Evolutionary conservation across 192 early-diverging fungal genomes (phyloP), one percentile per base, ranked within the genome.

Genomic region (Coemansia sp.): DNA sequence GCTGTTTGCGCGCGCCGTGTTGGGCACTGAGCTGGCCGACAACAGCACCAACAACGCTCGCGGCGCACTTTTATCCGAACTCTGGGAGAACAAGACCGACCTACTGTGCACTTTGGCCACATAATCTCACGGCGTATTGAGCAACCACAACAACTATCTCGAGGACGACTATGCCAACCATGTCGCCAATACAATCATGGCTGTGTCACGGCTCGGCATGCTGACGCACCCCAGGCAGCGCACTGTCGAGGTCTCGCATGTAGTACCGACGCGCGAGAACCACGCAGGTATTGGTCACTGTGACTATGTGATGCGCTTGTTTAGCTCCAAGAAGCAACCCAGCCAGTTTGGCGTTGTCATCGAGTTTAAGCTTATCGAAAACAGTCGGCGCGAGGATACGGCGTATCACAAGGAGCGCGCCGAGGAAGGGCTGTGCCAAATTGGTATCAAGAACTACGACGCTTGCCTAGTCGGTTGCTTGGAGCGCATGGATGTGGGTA

Each of bases 141-240:
- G 72, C 65, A 80, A 75, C 69, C 77, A 80, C 63, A 74, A 74
- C 62, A 51, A 45, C 25, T 80, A 69, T 29, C 12, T 27, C 1
- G 72, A 80, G 44, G 66, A 62, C 17, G 77, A 80, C 55, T 80
- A 80, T 25, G 69, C 77, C 51, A 80, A 80, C 69, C 73, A 74
- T n/a, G 65, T 80, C 21, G 77, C 77, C 61, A 70, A 70, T 41
- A 68, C 77, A 0, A 39, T 75, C 37, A 58, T 74, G 65, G 73
- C 68, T 15, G 72, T 74, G n/a, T 66, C 65, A 6, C 72, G 68
- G 2, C 65, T 70, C 36, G 72, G 77, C 45, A 63, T 74, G 69
- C 57, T 66, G n/a, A 53, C 64, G 19, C 64, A 53, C 21, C 50
- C 64, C 1, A 21, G 39, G 12, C 64, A 66, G 64, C 14, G 21